phyloP scores from a whole-genome alignment of 108 stramenopile genomes.

The Aureococcus anophagefferens region DNA sequence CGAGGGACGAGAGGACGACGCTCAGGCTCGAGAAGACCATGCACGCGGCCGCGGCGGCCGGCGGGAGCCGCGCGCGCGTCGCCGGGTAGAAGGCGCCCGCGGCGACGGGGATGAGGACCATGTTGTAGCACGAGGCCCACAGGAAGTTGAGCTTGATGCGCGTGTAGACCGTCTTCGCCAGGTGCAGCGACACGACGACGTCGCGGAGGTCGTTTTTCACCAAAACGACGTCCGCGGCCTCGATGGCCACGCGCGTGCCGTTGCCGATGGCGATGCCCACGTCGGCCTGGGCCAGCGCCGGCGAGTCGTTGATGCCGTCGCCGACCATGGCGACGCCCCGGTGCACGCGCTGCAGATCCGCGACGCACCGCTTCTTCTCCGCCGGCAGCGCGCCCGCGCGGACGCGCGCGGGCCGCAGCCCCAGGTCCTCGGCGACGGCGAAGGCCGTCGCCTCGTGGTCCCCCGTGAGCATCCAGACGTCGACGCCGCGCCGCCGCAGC shows the following conservation, averaged over 20 bases:
- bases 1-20: conserved; percentile 36
- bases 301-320: conserved; percentile 68
- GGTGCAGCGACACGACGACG: conserved; percentile 75
- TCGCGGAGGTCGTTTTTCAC: conserved; percentile 72
- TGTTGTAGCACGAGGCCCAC: conserved; percentile 89
- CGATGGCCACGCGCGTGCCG: conserved; percentile 73
- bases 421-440: conserved; percentile 54
- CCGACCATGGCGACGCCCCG: conserved; percentile 74
- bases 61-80: conserved; percentile 65
- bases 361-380: conserved; percentile 60
- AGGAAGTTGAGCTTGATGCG: conserved; percentile 78
- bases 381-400: conserved; percentile 76
- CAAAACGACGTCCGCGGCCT: conserved; percentile 80
- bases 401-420: conserved; percentile 56
- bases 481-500: conserved; percentile 27
- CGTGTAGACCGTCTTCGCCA: conserved; percentile 71
- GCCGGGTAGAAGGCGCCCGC: conserved; percentile 86
- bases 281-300: conserved; percentile 66
- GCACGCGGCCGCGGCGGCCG: conserved; percentile 79
- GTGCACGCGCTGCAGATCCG: conserved; percentile 54
- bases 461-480: conserved; percentile 70
- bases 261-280: conserved; percentile 78
- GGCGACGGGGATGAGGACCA: conserved; percentile 83
- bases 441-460: conserved; percentile 61
- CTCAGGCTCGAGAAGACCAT: conserved; percentile 74